Percentiles rank a stretch among this genome's conserved stretches.
Evolutionary conservation across 108 stramenopile genomes (phyloP).

Genomic region (Conticribra weissflogii): DNA sequence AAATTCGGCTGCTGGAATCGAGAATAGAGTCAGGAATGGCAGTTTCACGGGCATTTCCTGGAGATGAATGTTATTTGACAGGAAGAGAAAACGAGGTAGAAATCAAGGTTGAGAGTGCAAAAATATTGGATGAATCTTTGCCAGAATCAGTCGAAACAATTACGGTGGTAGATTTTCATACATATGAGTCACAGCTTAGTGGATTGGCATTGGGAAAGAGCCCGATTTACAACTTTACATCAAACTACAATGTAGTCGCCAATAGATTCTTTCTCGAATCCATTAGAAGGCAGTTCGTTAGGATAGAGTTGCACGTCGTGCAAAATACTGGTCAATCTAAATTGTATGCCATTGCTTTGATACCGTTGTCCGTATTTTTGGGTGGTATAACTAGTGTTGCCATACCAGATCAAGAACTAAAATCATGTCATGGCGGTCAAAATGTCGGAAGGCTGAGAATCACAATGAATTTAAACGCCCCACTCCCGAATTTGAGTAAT

Average conservation of each 20-base stretch:
- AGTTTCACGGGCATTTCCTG: background rate
- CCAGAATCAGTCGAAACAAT: conserved; percentile 5
- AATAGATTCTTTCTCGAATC: conserved; percentile 3
- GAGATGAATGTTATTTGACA: background rate
- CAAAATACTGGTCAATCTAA: no score
- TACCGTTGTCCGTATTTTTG: no score
- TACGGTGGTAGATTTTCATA: conserved; percentile 21
- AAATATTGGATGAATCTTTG: background rate
- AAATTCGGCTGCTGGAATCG: conserved; percentile 31
- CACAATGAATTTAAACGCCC: no score
- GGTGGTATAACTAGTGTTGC: no score
- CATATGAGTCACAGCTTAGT: conserved; percentile 15
- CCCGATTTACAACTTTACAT: conserved; percentile 15
- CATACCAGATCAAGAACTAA: no score
- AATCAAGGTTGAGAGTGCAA: conserved; percentile 3
- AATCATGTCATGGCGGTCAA: no score
- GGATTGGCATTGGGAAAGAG: conserved; percentile 3
- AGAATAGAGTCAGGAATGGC: background rate
- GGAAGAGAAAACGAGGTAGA: conserved; percentile 12
- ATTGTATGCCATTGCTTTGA: no score
- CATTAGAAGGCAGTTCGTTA: background rate
- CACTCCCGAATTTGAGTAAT: no score
- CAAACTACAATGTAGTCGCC: conserved; percentile 4
- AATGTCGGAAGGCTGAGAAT: no score
- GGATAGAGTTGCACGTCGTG: no score